Base-by-base conservation (phyloP, 2,329 filamentous ascomycete species). In the Microcera coccophila region DNA sequence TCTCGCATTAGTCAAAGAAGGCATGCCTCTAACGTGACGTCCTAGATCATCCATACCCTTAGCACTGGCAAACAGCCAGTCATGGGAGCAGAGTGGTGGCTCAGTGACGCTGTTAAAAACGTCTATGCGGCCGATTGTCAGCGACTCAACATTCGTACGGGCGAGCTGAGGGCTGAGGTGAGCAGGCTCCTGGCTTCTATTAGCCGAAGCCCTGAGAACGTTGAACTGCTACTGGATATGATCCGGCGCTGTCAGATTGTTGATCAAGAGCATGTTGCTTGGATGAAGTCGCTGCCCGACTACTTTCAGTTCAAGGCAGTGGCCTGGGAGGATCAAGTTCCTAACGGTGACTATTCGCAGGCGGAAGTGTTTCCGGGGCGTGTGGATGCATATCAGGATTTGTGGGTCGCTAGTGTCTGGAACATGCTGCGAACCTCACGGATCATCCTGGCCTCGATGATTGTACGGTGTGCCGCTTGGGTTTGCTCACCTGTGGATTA, bases 391-490 rank as follows among this genome's bases (percentile, higher is more conserved):
- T 83, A 81, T 55, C 63, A 66, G 17, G 78, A 83, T 59, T 66
- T 81, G 34, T 81, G 73, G 70, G 73, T 79, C 32, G 74, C 73
- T n/a, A 74, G 69, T 45, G 65, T 79, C 8, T 78, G 74, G 72
- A 82, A 82, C 57, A 65, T 77, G 62, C 65, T 71, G 45, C 68
- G 79, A 14, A 70, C 74, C 14, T 70, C 73, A 5, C 69, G 80
- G 3, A 66, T 83, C 20, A 71, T 78, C 39, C 66, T 82, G 18
- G 72, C 74, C 3, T 74, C 76, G 14, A 62, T 79, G 14, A 71
- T 76, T 28, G 74, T 82, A 11, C 74, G 80, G 5, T 81, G 78
- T 53, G 72, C 75, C 5, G 79, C 80, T 2, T 82, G 79, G 78
- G 67, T 78, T 18, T 78, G 76, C 58, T 68, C 72, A 8, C 79